These are phyloP conservation scores for Clarireedia paspali DNA, from an alignment of 2,329 filamentous ascomycete species.

Conservation along the genomic window DNA sequence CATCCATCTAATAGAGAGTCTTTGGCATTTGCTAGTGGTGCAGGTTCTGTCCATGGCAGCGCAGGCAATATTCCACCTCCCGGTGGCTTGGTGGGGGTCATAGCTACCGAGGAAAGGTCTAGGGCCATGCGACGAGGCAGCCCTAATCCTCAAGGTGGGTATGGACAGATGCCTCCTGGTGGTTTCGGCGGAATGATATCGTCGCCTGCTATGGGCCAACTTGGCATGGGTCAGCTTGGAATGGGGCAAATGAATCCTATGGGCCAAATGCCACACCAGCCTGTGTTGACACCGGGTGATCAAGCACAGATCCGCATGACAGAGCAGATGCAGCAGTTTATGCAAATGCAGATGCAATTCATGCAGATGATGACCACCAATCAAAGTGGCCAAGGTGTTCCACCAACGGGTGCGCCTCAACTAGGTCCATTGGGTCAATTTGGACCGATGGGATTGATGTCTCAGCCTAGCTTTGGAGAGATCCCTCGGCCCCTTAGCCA, in stretches of 20 bases:
- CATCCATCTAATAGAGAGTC: constrained; percentile 67
- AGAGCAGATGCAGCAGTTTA: constrained; percentile 78
- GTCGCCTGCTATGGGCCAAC: background rate
- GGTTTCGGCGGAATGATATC: constrained; percentile 26
- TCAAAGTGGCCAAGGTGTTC: constrained; percentile 7
- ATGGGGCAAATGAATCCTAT: constrained; percentile 28
- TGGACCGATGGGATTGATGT: constrained; percentile 16
- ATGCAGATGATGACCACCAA: constrained; percentile 68
- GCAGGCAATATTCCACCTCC: constrained; percentile 42
- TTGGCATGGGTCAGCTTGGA: constrained; percentile 19
- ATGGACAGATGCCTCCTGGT: constrained; percentile 28
- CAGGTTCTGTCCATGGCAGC: constrained; percentile 35
- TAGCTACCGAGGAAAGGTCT: constrained; percentile 75
- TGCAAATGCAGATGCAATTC: constrained; percentile 93
- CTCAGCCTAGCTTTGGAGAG: constrained; percentile 19
- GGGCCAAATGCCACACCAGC: constrained; percentile 18
- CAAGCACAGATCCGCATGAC: constrained; percentile 74
- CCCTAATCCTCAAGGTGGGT: constrained; percentile 55
- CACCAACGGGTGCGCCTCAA: constrained; percentile 12
- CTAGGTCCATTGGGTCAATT: constrained; percentile 6
- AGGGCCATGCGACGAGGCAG: constrained; percentile 72
- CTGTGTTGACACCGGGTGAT: constrained; percentile 47
- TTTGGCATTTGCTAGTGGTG: constrained; percentile 58
- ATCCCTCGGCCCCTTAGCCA: constrained; percentile 19
- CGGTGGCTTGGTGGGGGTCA: constrained; percentile 79